Percentiles rank a stretch among this genome's conserved stretches.
phyloP scores from a whole-genome alignment of 1,139 yeast species.

The Chernovozyma aurita region DNA sequence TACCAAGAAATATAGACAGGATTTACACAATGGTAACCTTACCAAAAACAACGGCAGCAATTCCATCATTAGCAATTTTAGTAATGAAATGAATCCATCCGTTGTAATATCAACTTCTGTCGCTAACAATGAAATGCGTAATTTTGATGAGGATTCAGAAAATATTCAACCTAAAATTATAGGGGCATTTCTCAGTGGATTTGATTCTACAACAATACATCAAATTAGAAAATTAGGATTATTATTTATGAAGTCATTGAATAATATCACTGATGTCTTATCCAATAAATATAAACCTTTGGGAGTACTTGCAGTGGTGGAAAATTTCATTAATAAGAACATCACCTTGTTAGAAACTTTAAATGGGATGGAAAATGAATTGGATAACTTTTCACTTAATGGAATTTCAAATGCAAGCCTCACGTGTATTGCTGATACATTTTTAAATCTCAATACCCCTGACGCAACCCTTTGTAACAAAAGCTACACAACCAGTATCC shows the following conservation, averaged over 20 bases:
- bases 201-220: slow-evolving; percentile 37
- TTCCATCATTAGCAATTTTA: slow-evolving; percentile 5
- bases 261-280: slow-evolving; percentile 51
- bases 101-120: slow-evolving; percentile 9
- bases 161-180: slow-evolving; percentile 41
- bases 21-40: background rate
- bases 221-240: slow-evolving; percentile 42
- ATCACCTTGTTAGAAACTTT: slow-evolving; percentile 6
- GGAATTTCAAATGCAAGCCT: slow-evolving; percentile 6
- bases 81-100: background rate
- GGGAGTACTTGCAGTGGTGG: slow-evolving; percentile 39
- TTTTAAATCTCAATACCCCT: slow-evolving; percentile 2
- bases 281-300: slow-evolving; percentile 47
- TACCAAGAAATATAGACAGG: slow-evolving; percentile 13
- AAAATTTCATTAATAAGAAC: slow-evolving; percentile 24
- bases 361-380: slow-evolving; percentile 5
- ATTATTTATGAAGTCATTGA: slow-evolving; percentile 42
- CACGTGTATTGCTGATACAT: slow-evolving; percentile 7
- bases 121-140: slow-evolving; percentile 6
- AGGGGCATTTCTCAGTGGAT: slow-evolving; percentile 52
- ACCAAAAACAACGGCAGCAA: background rate
- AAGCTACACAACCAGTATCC: background rate
- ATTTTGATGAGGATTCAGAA: slow-evolving; percentile 15
- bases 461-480: background rate
- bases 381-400: slow-evolving; percentile 2